phyloP scores from a whole-genome alignment of 1,139 yeast genomes.

The Geotrichum citri-aurantii region DNA sequence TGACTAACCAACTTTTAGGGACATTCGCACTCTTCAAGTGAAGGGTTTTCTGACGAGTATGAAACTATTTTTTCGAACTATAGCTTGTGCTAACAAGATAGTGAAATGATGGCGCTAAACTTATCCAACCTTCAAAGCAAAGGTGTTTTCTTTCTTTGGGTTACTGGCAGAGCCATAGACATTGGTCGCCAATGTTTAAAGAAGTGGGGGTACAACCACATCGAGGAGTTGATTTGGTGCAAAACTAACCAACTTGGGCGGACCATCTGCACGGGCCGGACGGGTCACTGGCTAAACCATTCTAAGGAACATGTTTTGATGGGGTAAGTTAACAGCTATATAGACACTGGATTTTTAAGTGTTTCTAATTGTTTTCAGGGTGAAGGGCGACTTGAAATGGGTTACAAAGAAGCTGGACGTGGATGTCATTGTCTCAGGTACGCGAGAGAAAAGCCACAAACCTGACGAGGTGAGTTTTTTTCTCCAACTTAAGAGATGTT shows the following conservation, averaged over 20 bases:
- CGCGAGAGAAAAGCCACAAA: conserved; percentile 83
- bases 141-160: conserved; percentile 84
- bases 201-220: conserved; percentile 75
- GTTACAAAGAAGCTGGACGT: conserved; percentile 57
- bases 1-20: conserved; percentile 19
- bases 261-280: conserved; percentile 89
- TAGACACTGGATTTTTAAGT: not conserved
- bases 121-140: conserved; percentile 69
- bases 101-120: conserved; percentile 59
- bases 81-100: conserved; percentile 3
- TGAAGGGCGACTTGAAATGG: conserved; percentile 81
- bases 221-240: conserved; percentile 85
- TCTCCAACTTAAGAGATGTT: not conserved
- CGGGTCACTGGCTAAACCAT: conserved; percentile 96
- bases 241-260: conserved; percentile 81
- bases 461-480: conserved; percentile 62
- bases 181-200: conserved; percentile 69
- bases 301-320: conserved; percentile 86
- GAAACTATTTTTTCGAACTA: conserved; percentile 1
- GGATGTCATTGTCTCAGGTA: conserved; percentile 72
- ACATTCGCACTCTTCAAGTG: conserved; percentile 52
- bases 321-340: conserved; percentile 41
- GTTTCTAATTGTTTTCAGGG: conserved; percentile 20
- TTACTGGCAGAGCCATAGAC: conserved; percentile 88
- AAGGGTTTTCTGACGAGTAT: conserved; percentile 36